Percentiles rank a stretch among this genome's conserved stretches.
phyloP scores from a whole-genome alignment of 768 basidiomycete genomes.

The Suillus occidentalis region DNA sequence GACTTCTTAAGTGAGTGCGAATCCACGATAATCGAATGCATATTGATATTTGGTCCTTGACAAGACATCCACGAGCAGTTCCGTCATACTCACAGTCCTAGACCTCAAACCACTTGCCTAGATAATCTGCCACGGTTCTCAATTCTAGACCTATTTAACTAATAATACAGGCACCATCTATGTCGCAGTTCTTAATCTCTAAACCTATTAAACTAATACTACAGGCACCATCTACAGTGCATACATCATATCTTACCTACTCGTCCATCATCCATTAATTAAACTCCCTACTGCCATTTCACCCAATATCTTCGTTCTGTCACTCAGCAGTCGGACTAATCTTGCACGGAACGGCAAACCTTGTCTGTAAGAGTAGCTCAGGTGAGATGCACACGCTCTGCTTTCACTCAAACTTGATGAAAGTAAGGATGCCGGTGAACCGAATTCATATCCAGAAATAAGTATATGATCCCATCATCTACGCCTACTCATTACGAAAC shows the following conservation, averaged over 20 bases:
- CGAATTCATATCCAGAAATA: background rate
- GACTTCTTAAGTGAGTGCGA: background rate
- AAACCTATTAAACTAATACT: background rate
- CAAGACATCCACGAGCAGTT: background rate
- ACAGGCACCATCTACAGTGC: background rate
- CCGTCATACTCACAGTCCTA: no score
- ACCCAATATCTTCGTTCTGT: background rate
- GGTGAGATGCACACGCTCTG: background rate
- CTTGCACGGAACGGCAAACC: background rate
- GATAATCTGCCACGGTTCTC: background rate
- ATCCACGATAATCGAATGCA: background rate
- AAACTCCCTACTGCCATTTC: background rate
- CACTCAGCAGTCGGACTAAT: background rate
- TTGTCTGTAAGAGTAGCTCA: background rate
- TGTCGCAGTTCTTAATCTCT: no score
- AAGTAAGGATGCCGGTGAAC: background rate
- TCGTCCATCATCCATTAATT: background rate
- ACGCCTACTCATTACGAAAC: constrained; percentile 73
- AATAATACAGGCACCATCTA: background rate
- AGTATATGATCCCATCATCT: constrained; percentile 31
- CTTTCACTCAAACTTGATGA: background rate
- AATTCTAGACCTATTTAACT: background rate
- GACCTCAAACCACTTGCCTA: background rate
- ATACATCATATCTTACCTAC: background rate
- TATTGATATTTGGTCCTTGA: background rate